phyloP scores from a whole-genome alignment of 1,284 basidiomycete genomes.

The Boletellus deceptivus region DNA sequence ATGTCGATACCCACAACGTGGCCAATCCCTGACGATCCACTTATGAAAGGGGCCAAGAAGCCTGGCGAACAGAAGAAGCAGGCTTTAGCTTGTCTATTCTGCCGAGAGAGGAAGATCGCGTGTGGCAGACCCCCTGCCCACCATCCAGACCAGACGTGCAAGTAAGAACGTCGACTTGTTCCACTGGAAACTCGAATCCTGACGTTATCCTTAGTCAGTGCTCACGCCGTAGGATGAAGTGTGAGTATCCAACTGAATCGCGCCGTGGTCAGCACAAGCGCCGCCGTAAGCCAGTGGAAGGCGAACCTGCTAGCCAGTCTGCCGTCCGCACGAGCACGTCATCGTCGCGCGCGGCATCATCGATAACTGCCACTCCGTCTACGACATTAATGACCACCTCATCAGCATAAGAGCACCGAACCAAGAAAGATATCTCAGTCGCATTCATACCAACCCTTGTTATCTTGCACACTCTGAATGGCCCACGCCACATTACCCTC shows the following conservation, averaged over 20 bases:
- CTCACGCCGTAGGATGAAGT: constrained; percentile 44
- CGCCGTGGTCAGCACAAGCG: constrained; percentile 52
- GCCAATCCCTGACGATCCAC: constrained; percentile 36
- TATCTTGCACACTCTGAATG: constrained; percentile 13
- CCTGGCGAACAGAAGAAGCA: constrained; percentile 40
- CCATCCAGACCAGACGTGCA: constrained; percentile 37
- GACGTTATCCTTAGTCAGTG: constrained; percentile 43
- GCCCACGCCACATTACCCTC: constrained; percentile 6
- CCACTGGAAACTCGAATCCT: constrained; percentile 14
- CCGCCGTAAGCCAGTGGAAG: constrained; percentile 31
- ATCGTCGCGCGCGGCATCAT: constrained; percentile 19
- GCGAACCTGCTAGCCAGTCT: constrained; percentile 25
- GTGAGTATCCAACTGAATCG: constrained; percentile 52
- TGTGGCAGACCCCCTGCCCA: constrained; percentile 37
- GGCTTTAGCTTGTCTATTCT: constrained; percentile 40
- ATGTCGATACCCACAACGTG: constrained; percentile 32
- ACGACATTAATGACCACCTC: constrained; percentile 22
- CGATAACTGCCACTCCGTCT: constrained; percentile 14
- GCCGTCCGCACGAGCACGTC: constrained; percentile 22
- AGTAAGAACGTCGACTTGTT: constrained; percentile 27
- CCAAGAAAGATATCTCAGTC: constrained; percentile 10
- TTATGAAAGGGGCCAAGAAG: constrained; percentile 35
- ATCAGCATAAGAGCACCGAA: constrained; percentile 19
- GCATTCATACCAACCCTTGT: constrained; percentile 6
- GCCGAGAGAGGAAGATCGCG: constrained; percentile 39